A percentile compares a stretch with the other conserved stretches of the same genome.
Evolutionary conservation across 176 grass and related monocot species (phyloP).

Genomic region (Cymbopogon citratus): DNA sequence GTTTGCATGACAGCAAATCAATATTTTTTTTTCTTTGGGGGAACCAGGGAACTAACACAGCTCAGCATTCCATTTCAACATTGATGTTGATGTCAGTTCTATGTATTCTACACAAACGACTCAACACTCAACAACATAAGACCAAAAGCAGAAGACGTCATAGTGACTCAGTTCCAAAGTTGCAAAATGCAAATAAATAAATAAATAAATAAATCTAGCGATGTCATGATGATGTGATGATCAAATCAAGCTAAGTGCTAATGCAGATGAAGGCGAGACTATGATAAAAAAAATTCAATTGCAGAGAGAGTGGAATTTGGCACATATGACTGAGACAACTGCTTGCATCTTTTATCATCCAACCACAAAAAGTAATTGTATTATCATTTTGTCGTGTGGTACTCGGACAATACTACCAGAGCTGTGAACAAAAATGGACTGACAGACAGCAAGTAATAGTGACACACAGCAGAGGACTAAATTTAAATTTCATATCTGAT

Average conservation of each 20-base stretch:
- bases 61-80: background rate
- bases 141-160: background rate
- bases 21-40: background rate
- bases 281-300: background rate
- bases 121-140: background rate
- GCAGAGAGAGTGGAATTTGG: background rate
- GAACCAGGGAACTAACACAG: background rate
- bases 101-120: background rate
- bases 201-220: background rate
- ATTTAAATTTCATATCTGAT: background rate
- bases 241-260: background rate
- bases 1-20: background rate
- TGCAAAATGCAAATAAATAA: background rate
- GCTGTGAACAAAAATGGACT: background rate
- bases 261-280: background rate
- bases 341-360: background rate
- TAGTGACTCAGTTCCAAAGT: background rate
- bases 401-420: background rate
- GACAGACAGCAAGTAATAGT: background rate
- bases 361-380: background rate
- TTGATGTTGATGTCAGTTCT: background rate
- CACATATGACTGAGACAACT: background rate
- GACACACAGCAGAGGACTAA: background rate
- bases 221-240: background rate
- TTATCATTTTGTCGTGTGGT: background rate